Percentiles rank a stretch among this genome's conserved stretches.
These are phyloP conservation scores for Argentina anserina DNA, from an alignment of 306 rosid species.

Conservation along the genomic window DNA sequence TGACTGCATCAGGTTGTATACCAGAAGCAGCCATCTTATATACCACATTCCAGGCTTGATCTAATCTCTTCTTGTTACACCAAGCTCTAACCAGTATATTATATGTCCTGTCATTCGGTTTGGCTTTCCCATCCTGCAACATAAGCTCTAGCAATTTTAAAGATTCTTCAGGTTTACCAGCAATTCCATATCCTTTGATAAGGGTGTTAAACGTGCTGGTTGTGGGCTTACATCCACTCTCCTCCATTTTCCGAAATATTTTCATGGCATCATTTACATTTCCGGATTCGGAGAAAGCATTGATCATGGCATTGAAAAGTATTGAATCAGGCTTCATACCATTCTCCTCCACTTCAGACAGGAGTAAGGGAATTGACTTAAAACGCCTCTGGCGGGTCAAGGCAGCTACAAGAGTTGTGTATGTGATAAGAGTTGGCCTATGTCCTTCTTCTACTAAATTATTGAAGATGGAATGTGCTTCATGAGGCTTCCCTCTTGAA, in stretches of 20 bases:
- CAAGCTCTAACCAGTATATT: slow-evolving; percentile 82
- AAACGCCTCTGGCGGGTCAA: slow-evolving; percentile 77
- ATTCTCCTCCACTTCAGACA: slow-evolving; percentile 63
- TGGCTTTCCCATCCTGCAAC: slow-evolving; percentile 45
- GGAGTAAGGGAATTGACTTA: slow-evolving; percentile 64
- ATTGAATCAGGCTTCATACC: slow-evolving; percentile 83
- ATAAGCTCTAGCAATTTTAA: slow-evolving; percentile 67
- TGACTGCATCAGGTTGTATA: slow-evolving; percentile 77
- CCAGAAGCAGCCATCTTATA: slow-evolving; percentile 72
- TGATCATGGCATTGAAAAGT: slow-evolving; percentile 86
- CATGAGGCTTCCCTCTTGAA: slow-evolving; percentile 69
- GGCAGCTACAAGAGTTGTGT: slow-evolving; percentile 84
- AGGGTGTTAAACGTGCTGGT: slow-evolving; percentile 87
- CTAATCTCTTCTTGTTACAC: slow-evolving; percentile 63
- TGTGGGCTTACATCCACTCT: slow-evolving; percentile 74
- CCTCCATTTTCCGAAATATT: slow-evolving; percentile 70
- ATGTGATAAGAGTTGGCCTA: slow-evolving; percentile 75
- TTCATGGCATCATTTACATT: slow-evolving; percentile 65
- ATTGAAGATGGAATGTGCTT: slow-evolving; percentile 62
- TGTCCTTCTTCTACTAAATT: slow-evolving; percentile 75
- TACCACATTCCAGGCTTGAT: slow-evolving; percentile 74
- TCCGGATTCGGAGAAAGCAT: slow-evolving; percentile 82
- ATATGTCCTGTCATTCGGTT: slow-evolving; percentile 80
- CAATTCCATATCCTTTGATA: slow-evolving; percentile 77
- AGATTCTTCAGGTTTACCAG: slow-evolving; percentile 69